Percentiles rank a stretch among this genome's conserved stretches.
phyloP scores from a whole-genome alignment of 805 yeast species.

The Yarrowia sp. region DNA sequence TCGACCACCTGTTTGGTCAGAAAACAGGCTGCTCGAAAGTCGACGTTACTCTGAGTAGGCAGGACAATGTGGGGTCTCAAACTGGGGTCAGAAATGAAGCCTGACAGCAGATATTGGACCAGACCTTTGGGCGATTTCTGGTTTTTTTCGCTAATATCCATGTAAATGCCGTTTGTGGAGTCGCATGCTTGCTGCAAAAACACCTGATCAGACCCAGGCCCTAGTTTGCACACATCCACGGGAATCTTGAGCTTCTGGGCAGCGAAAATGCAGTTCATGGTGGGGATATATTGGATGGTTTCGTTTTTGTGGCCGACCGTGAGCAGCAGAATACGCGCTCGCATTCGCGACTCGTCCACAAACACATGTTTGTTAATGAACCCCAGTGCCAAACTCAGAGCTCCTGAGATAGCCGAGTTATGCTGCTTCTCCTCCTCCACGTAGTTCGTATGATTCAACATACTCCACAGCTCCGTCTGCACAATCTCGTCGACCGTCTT shows the following conservation, averaged over 20 bases:
- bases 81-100: conserved; percentile 85
- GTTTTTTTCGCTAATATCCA: conserved; percentile 54
- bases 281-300: conserved; percentile 83
- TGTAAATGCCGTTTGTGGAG: conserved; percentile 89
- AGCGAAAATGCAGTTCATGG: conserved; percentile 94
- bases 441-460: conserved; percentile 52
- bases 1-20: conserved; percentile 90
- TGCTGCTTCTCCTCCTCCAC: conserved; percentile 40
- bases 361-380: conserved; percentile 73
- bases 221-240: conserved; percentile 87
- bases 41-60: conserved; percentile 85
- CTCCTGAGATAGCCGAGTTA: conserved; percentile 65
- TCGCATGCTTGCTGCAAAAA: conserved; percentile 96
- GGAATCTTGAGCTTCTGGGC: conserved; percentile 87
- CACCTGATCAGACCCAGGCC: conserved; percentile 59
- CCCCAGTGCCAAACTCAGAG: conserved; percentile 80
- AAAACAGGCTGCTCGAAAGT: conserved; percentile 94
- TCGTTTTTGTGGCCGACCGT: conserved; percentile 71
- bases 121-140: conserved; percentile 70
- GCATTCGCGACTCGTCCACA: conserved; percentile 57
- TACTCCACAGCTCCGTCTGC: conserved; percentile 60
- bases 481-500: conserved; percentile 78
- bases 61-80: conserved; percentile 75
- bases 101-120: conserved; percentile 80
- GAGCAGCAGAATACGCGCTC: conserved; percentile 69